Evolutionary conservation across 2,329 filamentous ascomycete genomes (phyloP), one percentile per base, ranked within the genome.

Genomic region (Elsinoe batatas): DNA sequence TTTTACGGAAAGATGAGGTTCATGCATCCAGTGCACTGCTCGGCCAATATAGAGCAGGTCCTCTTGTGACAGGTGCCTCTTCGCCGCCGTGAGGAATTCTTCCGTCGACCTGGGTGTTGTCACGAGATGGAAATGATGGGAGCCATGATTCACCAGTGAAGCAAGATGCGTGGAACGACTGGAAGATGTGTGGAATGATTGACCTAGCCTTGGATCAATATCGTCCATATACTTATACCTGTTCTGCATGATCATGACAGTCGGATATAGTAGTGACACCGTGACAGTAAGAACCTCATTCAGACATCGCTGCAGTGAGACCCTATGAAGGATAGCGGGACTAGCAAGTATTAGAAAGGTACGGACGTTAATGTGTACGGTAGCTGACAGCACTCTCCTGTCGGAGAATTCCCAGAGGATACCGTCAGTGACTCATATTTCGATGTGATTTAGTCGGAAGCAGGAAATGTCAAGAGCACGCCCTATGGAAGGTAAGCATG

Each of bases 1-100:
- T 13, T 49, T 26, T 5, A 35, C 13, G 6, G 44, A 58, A 7
- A 40, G 30, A n/a, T 56, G 46, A 4, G 61, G 61, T 15, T 53
- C 47, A 56, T 61, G 61, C 30, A 62, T 60, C 61, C 61, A 63
- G 47, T 62, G 61, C 17, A 62, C 51, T 49, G 54, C 57, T n/a
- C 57, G 32, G n/a, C 61, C 61, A 10, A 62, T 12, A 22, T 60
- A 63, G 15, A 57, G 53, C 61, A 60, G 17, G 17, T 37, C n/a
- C 15, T 46, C 17, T 42, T 36, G 33, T 51, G n/a, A 7, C 40
- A 44, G 5, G n/a, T 12, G 18, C 26, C 10, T 26, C 17, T 26
- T 44, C 18, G 26, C 12, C 18, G 30, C 40, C 1, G 50, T 33
- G 12, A 57, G 11, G 17, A 49, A 8, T 5, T 2, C 26, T 13